Evolutionary conservation across 2,329 filamentous ascomycete genomes (phyloP), one percentile per base, ranked within the genome.

Genomic region (Lasiodiplodia citricola): DNA sequence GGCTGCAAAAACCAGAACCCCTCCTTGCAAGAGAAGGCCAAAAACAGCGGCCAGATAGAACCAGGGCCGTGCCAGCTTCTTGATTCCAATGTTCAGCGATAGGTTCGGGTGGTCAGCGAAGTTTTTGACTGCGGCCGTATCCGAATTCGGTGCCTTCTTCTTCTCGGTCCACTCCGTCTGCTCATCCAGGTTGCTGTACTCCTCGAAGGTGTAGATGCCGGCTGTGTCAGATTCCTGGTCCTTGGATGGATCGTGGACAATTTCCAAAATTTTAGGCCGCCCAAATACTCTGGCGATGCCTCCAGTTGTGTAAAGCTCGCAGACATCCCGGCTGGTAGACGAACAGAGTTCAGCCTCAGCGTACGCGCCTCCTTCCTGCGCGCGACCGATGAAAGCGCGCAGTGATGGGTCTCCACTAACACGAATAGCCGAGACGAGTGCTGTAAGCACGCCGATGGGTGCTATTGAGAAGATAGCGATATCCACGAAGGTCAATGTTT

Each of bases 321-420:
- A 74, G 2, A 75, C 71, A 62, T 74, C 73, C 10, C 58, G 41
- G 3, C 68, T 69, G 0, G 81, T 84, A 0, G 81, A 83, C 0
- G 81, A 78, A 71, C 79, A 80, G 0, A 84, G 68, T 57, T 84
- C 81, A 0, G 76, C 73, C 65, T 85, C 82, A 0, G 73, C 77
- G 0, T 67, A 70, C 0, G 75, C 78, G 0, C 70, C 64, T 3
- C 74, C 75, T 70, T 83, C 82, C 54, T 79, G 75, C 0, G 80
- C 76, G 54, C 81, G 69, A 0, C 83, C 82, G 13, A 84, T 74
- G 28, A 83, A 76, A 4, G 82, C 79, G n/a, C 77, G 75, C 1
- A 82, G 70, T 2, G 72, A 76, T 0, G 75, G 37, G 1, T 41
- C 67, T 1, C 77, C 80, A 66, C 72, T 65, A 2, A 81, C 47